Base-by-base conservation (phyloP, 2,329 filamentous ascomycete species). In the Neurospora crassa region DNA sequence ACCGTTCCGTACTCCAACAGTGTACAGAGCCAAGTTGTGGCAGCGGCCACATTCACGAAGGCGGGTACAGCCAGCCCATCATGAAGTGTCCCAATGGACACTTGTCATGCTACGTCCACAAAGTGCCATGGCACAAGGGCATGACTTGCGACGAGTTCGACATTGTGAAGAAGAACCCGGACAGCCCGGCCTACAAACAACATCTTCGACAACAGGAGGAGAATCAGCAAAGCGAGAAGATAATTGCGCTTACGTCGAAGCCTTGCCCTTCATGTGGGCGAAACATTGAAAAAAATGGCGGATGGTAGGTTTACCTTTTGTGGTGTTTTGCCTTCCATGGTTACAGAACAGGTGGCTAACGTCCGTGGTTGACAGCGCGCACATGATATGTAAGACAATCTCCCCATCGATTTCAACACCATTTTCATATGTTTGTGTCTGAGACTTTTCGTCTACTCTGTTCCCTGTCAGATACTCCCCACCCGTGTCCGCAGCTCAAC, bases 361-460 rank as follows among this genome's bases (percentile, higher is more conserved):
- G 24, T 5, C 1, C 29, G 5, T 63, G 14, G 8, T 18, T 37
- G 14, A 63, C 16, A 72, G 71, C 37, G 5, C 41, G 3, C 71
- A 69, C 24, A 72, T 72, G 69, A 71, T 40, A 14, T 72, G 71
- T 72, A 69, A 72, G 71, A 41, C 67, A 63, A 18, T 59, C 3
- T 34, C 3, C 53, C 1, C 29, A 59, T 14, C 47, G 16, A 8
- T 8, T 10, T 59, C 8, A 14, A 14, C 29, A 63, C 10, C 10
- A 14, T 10, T 10, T 37, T 4, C 37, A 34, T 29, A 63, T 24
- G 6, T 63, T 34, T 2, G 3, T 11, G 14, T 4, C 37, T 34
- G 53, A 34, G 24, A 34, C 18, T 18, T 11, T 37, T 16, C 16
- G 29, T 18, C 4, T 4, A 0, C 53, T 11, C 16, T 11, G 5